Evolutionary conservation across 768 basidiomycete genomes (phyloP).

Genomic region (Rhizopogon roseolus): DNA sequence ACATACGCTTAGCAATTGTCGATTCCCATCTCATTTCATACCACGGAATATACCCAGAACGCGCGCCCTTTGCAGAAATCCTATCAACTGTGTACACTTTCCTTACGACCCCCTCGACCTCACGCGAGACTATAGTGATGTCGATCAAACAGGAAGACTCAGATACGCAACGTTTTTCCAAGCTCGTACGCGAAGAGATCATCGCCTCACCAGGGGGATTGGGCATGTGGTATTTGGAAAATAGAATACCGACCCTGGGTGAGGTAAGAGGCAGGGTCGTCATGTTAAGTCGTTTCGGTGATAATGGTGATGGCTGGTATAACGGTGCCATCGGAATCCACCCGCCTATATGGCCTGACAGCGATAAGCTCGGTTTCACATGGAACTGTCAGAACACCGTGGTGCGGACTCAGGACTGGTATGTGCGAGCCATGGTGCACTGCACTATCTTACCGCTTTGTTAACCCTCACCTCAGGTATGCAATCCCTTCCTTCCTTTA

Average conservation of each 20-base stretch:
- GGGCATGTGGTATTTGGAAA: constrained; percentile 79
- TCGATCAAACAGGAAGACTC: constrained; percentile 88
- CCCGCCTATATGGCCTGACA: constrained; percentile 84
- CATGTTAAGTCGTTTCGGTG: constrained; percentile 83
- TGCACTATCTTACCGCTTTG: background rate
- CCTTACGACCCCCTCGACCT: constrained; percentile 51
- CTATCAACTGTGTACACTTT: constrained; percentile 58
- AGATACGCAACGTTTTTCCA: constrained; percentile 50
- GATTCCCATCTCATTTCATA: constrained; percentile 65
- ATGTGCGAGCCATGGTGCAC: constrained; percentile 7
- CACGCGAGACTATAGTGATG: constrained; percentile 74
- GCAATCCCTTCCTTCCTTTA: constrained; percentile 70
- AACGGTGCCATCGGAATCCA: constrained; percentile 81
- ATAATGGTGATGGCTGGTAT: constrained; percentile 64
- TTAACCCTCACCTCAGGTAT: constrained; percentile 50
- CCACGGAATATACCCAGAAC: constrained; percentile 74
- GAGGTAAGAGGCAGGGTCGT: constrained; percentile 85
- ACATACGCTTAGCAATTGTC: constrained; percentile 73
- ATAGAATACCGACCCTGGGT: constrained; percentile 74
- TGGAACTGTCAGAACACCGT: constrained; percentile 71
- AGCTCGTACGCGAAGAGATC: constrained; percentile 63
- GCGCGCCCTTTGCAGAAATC: constrained; percentile 62
- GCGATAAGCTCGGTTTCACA: constrained; percentile 61
- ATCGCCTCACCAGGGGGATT: constrained; percentile 40
- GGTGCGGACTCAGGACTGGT: constrained; percentile 87